Evolutionary conservation across 208 protist genomes (phyloP).

Genomic region (Crithidia bombi): DNA sequence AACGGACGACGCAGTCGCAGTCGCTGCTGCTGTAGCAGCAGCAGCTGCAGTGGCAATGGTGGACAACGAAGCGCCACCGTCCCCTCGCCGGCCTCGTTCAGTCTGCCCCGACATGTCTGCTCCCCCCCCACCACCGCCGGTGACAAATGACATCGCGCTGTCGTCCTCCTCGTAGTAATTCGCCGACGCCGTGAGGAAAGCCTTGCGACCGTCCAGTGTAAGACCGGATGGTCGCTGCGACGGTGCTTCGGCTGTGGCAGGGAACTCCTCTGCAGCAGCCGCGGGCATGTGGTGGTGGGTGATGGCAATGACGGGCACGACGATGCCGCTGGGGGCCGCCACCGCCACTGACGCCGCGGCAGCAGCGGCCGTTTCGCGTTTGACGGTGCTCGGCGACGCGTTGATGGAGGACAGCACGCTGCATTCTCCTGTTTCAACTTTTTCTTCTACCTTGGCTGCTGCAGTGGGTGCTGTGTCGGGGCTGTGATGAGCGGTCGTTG

Average conservation of each 20-base stretch:
- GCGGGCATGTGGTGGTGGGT: not conserved
- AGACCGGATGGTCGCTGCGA: not conserved
- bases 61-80: no score
- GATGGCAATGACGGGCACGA: not conserved
- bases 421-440: not conserved
- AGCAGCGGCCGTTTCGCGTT: no score
- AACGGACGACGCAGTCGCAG: not conserved
- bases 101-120: no score
- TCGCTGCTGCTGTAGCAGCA: not conserved
- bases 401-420: not conserved
- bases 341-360: no score
- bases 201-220: slow-evolving; percentile 25
- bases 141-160: not conserved
- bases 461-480: not conserved
- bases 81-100: no score
- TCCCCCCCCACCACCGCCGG: no score
- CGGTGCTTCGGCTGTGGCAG: not conserved
- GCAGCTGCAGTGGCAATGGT: no score
- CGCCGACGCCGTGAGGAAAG: slow-evolving; percentile 14
- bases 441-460: not conserved
- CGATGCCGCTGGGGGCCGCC: not conserved
- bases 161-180: slow-evolving; percentile 4
- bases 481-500: no score
- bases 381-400: not conserved
- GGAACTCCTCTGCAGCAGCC: no score